Base-by-base conservation (phyloP, 2,329 filamentous ascomycete species). In the Myriosclerotinia scirpicola region DNA sequence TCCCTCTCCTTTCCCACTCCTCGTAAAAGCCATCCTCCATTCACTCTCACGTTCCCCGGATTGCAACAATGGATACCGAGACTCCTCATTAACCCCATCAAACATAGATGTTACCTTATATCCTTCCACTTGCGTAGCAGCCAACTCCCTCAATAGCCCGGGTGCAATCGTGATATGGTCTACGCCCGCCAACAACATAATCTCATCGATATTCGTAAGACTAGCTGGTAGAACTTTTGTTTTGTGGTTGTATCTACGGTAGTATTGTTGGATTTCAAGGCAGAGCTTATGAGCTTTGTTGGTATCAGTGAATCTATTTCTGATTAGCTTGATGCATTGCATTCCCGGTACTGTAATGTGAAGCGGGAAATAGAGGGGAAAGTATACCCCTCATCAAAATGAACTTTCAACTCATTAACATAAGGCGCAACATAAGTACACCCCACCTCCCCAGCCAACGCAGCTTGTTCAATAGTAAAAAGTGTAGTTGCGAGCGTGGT, bases 391-490 rank as follows among this genome's bases (percentile, higher is more conserved):
- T 77, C 72, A 53, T 85, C 83, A 66, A 88, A 85, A 71, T 89
- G 86, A 6, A 87, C 87, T 69, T 83, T 84, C 52, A 90, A 77
- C 70, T 89, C 86, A 72, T 89, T 88, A 40, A 89, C 84, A 69
- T 88, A 90, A 0, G 87, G 87, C 0, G 87, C 85, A 54, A 90
- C 84, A 71, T 88, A 89, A 0, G 81, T 82, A 70, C 86, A 89
- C 5, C 81, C 80, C 0, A 81, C 83, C 60, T 86, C 82, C 0
- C 80, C 83, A 0, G 87, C 87, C 1, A 88, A 77, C 1, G 80
- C 79, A 0, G 85, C 87, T 73, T 89, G 87, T 52, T 84, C 80
- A 71, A 88, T 80, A 54, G 83, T 84, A 71, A 89, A 90, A 58
- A 90, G 78, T 2, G 85, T 87, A 0, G 87, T 90, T 0, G 85